Evolutionary conservation across 2,329 filamentous ascomycete genomes (phyloP), one percentile per base, ranked within the genome.

Genomic region (Ceratocystis huliohia): DNA sequence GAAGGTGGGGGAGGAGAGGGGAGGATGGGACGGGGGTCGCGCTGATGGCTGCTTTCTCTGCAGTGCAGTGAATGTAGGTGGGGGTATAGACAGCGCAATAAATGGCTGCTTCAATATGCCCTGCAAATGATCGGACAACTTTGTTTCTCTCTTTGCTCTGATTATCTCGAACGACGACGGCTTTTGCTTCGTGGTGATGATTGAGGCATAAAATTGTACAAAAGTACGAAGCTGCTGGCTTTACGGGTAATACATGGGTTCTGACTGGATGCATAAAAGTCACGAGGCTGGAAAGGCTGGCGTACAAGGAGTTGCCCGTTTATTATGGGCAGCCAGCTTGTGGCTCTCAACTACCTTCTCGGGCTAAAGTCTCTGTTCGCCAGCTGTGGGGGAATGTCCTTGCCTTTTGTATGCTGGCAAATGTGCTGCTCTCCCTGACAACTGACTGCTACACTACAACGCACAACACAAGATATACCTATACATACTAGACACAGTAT

Each of bases 241-340:
- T 33, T 59, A 59, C 53, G 10, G 25, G 28, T 17, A 59, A 59
- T 33, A 30, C 53, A 59, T 59, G 53, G 53, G 53, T 59, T 59
- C 48, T 59, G 53, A 17, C 33, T 59, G 53, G 53, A 30, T 59
- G 53, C 53, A 59, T 59, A 59, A 59, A 59, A 59, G 53, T 59
- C 53, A 59, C 53, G 53, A 59, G 53, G 53, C 53, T 59, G 53
- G 53, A 30, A 33, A 59, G 53, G 28, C 53, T 33, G 53, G 25
- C 28, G 13, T 30, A 25, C 48, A 53, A 20, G 20, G n/a, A 59
- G 53, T 33, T 59, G 28, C 53, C 53, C 28, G 2, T 59, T 37
- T 17, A 33, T 37, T 53, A 53, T 53, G 48, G 48, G 33, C 48
- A 25, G 48, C 33, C 30, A 33, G 10, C 33, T 37, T 13, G 13